Percentiles rank a stretch among this genome's conserved stretches.
These are phyloP conservation scores for Quercus variabilis DNA, from an alignment of 306 rosid species.

Conservation along the genomic window DNA sequence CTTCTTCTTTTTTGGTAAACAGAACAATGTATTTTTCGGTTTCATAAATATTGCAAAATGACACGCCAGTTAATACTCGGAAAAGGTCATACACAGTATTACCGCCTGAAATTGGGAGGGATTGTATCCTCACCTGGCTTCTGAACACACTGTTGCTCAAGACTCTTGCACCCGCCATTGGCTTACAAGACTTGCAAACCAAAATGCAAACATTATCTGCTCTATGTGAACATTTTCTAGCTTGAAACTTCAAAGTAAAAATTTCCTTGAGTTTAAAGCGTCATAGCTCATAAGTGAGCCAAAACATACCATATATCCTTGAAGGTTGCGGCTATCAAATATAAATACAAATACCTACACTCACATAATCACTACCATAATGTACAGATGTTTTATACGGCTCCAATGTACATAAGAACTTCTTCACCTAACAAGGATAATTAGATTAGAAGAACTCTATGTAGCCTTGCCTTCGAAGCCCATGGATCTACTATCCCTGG, in stretches of 20 bases:
- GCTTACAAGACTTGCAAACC: background rate
- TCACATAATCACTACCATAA: background rate
- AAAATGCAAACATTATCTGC: background rate
- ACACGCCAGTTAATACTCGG: too few relatives aligned
- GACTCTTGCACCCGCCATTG: background rate
- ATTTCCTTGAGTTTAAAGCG: background rate
- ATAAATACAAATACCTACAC: background rate
- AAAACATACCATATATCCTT: background rate
- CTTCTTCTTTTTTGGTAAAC: too few relatives aligned
- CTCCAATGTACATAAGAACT: slow-evolving; percentile 31
- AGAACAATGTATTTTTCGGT: too few relatives aligned
- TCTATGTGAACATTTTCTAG: background rate
- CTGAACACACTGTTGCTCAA: too few relatives aligned
- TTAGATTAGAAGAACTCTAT: background rate
- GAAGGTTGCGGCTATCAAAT: background rate
- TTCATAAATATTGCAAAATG: too few relatives aligned
- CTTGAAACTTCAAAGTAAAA: background rate
- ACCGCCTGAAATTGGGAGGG: too few relatives aligned
- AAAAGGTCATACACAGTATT: too few relatives aligned
- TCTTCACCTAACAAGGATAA: background rate
- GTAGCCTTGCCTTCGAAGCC: slow-evolving; percentile 19
- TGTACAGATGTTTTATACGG: slow-evolving; percentile 8
- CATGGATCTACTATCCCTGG: slow-evolving; percentile 22
- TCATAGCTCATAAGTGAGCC: background rate
- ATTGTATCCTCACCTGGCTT: too few relatives aligned